phyloP scores from a whole-genome alignment of 805 yeast genomes.

The Helenozyma rhizophorensis region DNA sequence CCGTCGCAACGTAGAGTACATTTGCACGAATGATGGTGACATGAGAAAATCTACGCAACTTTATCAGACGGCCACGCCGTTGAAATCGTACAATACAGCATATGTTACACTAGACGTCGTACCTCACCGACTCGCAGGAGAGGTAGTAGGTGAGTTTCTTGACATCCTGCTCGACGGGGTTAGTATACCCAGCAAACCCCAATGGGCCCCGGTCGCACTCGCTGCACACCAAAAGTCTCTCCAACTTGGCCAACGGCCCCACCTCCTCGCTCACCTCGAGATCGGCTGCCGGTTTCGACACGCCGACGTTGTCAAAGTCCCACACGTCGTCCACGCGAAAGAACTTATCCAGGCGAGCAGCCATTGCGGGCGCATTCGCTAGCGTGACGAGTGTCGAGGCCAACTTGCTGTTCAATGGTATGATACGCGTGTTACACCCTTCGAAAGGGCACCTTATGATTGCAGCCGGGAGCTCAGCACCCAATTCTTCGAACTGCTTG shows the following conservation, averaged over 20 bases:
- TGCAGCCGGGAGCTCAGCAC: conserved; percentile 4
- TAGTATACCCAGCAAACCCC: conserved; percentile 54
- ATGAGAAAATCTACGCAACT: too few relatives aligned
- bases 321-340: conserved; percentile 55
- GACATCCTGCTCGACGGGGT: conserved; percentile 26
- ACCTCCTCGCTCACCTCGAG: conserved; percentile 21
- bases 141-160: conserved; percentile 41
- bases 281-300: conserved; percentile 43
- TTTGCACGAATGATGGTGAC: too few relatives aligned
- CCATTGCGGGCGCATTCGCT: conserved; percentile 28
- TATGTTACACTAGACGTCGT: conserved; percentile 18
- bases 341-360: conserved; percentile 23
- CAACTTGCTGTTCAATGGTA: conserved; percentile 15
- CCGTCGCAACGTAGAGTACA: too few relatives aligned
- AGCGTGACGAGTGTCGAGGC: conserved; percentile 8
- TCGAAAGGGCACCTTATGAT: conserved; percentile 23
- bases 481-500: conserved; percentile 5
- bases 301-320: conserved; percentile 80
- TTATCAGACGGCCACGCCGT: too few relatives aligned
- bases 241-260: conserved; percentile 28
- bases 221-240: conserved; percentile 60
- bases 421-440: conserved; percentile 22
- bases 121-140: conserved; percentile 43
- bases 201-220: conserved; percentile 78
- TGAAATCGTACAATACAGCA: background rate